phyloP scores from a whole-genome alignment of 1,284 basidiomycete species.

The Coniferiporia weirii region DNA sequence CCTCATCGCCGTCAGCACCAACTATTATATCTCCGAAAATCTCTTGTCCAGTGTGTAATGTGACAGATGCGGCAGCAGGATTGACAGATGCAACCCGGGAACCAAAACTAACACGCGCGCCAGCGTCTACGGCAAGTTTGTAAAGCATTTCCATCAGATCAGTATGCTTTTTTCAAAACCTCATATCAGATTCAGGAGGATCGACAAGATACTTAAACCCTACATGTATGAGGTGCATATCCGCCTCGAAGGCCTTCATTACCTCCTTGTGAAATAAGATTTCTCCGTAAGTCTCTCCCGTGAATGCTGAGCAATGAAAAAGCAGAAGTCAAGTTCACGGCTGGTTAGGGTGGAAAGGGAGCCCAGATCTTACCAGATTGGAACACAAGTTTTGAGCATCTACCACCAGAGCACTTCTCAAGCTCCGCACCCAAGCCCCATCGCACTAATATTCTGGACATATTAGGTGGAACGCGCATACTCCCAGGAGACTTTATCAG shows the following conservation, averaged over 20 bases:
- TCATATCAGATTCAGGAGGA: background rate
- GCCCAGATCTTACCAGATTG: background rate
- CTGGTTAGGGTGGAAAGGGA: background rate
- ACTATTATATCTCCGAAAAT: conserved; percentile 54
- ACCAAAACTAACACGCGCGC: conserved; percentile 35
- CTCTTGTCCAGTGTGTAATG: conserved; percentile 40
- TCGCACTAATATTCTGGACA: conserved; percentile 22
- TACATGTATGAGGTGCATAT: conserved; percentile 29
- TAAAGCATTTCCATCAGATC: conserved; percentile 44
- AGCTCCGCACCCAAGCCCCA: conserved; percentile 26
- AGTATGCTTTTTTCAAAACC: conserved; percentile 30
- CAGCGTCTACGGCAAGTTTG: conserved; percentile 35
- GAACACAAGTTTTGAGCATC: background rate
- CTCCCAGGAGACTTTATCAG: conserved; percentile 17
- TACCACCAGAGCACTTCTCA: conserved; percentile 9
- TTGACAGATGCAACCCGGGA: conserved; percentile 33
- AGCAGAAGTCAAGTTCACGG: background rate
- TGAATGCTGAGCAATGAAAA: background rate
- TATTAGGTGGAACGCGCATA: conserved; percentile 28
- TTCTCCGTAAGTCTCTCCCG: background rate
- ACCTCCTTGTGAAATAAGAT: conserved; percentile 34
- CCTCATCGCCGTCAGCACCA: conserved; percentile 55
- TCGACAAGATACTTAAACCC: conserved; percentile 1
- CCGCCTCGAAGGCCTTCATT: conserved; percentile 47
- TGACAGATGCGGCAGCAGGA: conserved; percentile 30